These are phyloP conservation scores for Ustilago xerochloae DNA, from an alignment of 1,284 basidiomycete species.

Conservation along the genomic window DNA sequence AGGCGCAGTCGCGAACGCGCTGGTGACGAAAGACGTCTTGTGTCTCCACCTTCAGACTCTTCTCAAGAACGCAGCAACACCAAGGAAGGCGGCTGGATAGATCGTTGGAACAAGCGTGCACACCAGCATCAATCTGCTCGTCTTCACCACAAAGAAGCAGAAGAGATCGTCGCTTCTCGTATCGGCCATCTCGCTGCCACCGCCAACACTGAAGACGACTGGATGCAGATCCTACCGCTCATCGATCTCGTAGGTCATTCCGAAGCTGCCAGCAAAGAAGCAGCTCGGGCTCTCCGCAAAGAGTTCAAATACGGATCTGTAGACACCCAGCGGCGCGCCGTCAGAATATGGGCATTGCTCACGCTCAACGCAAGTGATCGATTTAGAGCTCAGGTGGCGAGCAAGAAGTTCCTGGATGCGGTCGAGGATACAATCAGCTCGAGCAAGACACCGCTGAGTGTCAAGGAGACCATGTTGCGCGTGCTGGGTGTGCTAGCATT, in stretches of 20 bases:
- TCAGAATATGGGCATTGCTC: conserved; percentile 56
- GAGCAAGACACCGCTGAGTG: conserved; percentile 52
- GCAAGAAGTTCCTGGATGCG: conserved; percentile 57
- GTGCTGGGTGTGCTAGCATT: conserved; percentile 59
- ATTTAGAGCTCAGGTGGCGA: conserved; percentile 56
- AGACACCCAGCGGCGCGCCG: conserved; percentile 51
- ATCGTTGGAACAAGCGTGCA: conserved; percentile 31
- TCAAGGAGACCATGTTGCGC: conserved; percentile 56
- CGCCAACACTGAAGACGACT: conserved; percentile 35
- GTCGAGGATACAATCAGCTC: conserved; percentile 53
- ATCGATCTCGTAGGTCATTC: conserved; percentile 47
- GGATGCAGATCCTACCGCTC: conserved; percentile 48
- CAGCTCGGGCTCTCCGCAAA: conserved; percentile 56
- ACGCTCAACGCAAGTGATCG: conserved; percentile 54
- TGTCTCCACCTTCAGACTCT: conserved; percentile 13
- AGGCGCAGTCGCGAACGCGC: conserved; percentile 4
- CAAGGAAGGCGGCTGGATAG: conserved; percentile 46
- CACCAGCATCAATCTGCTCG: conserved; percentile 26
- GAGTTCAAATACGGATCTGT: conserved; percentile 57
- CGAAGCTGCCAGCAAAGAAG: conserved; percentile 59
- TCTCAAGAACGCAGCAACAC: neutral
- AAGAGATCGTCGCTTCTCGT: conserved; percentile 21
- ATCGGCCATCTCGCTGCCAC: conserved; percentile 48
- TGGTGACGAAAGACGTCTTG: conserved; percentile 12
- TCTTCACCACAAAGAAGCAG: conserved; percentile 31